Percentiles rank a stretch among this genome's conserved stretches.
Evolutionary conservation across 2,329 filamentous ascomycete genomes (phyloP).

Genomic region (Falciphora oryzae): DNA sequence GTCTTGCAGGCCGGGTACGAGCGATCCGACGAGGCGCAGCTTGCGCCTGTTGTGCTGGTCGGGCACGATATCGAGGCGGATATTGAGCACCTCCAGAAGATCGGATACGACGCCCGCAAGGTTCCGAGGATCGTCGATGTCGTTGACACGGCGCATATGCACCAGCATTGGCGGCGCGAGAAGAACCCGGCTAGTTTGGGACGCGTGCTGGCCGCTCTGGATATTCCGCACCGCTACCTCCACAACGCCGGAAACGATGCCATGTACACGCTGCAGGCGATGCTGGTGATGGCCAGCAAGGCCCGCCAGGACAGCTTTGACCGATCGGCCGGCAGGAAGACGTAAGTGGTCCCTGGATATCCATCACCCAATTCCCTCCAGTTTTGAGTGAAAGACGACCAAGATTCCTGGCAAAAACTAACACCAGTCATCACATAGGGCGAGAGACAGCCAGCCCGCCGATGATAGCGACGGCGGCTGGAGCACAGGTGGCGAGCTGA

Average conservation of each 20-base stretch:
- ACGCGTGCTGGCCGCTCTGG: constrained; percentile 57
- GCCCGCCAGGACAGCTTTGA: constrained; percentile 24
- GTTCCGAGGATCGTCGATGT: constrained; percentile 53
- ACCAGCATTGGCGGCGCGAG: constrained; percentile 54
- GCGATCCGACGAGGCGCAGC: constrained; percentile 12
- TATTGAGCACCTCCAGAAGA: constrained; percentile 55
- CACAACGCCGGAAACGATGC: constrained; percentile 90
- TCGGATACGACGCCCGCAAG: constrained; percentile 57
- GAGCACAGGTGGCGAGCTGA: constrained; percentile 25
- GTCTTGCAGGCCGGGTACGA: neutral
- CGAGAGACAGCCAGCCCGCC: neutral
- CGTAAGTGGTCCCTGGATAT: neutral
- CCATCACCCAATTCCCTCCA: neutral
- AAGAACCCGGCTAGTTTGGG: constrained; percentile 50
- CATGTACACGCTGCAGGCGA: constrained; percentile 67
- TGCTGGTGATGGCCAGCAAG: constrained; percentile 54
- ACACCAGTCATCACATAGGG: neutral
- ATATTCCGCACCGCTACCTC: constrained; percentile 57
- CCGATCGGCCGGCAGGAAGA: constrained; percentile 9
- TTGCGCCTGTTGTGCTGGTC: constrained; percentile 60
- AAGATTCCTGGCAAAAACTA: neutral
- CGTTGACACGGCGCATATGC: constrained; percentile 69
- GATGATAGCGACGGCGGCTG: constrained; percentile 21
- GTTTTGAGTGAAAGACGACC: neutral
- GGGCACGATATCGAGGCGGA: constrained; percentile 70